phyloP scores from a whole-genome alignment of 495 filamentous ascomycete genomes.

The Evernia prunastri region DNA sequence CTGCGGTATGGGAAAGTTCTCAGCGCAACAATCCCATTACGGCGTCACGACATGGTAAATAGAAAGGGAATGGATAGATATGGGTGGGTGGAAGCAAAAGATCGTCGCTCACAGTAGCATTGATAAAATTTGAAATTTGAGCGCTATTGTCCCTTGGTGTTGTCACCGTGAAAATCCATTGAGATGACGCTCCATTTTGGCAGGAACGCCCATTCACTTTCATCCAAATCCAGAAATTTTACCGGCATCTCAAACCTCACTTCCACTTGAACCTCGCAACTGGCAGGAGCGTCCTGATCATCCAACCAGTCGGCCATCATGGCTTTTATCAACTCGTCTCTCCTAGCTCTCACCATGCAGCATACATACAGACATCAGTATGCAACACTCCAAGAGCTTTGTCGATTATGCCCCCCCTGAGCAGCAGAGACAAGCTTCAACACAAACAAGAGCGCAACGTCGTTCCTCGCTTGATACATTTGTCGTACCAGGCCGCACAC shows the following conservation, averaged over 20 bases:
- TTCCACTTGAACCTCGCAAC: conserved; percentile 4
- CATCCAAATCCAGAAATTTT: background rate
- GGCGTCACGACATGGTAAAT: conserved; percentile 10
- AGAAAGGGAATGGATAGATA: conserved; percentile 8
- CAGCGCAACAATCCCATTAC: background rate
- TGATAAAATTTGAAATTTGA: background rate
- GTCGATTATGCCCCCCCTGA: conserved; percentile 4
- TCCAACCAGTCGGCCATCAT: conserved; percentile 7
- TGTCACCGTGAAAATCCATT: background rate
- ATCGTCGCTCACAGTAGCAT: conserved; percentile 3
- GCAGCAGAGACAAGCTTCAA: background rate
- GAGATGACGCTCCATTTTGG: background rate
- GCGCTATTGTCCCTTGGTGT: background rate
- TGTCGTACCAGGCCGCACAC: conserved; percentile 20
- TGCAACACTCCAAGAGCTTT: conserved; percentile 22
- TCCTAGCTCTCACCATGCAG: conserved; percentile 14
- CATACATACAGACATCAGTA: conserved; percentile 25
- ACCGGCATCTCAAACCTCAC: background rate
- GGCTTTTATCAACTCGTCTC: background rate
- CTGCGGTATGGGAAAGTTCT: conserved; percentile 3
- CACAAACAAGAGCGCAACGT: background rate
- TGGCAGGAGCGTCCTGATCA: conserved; percentile 11
- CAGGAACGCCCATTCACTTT: conserved; percentile 17
- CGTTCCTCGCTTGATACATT: conserved; percentile 25
- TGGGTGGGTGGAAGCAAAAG: conserved; percentile 6